Evolutionary conservation across 208 protist genomes (phyloP).

Genomic region (Leishmania mexicana): DNA sequence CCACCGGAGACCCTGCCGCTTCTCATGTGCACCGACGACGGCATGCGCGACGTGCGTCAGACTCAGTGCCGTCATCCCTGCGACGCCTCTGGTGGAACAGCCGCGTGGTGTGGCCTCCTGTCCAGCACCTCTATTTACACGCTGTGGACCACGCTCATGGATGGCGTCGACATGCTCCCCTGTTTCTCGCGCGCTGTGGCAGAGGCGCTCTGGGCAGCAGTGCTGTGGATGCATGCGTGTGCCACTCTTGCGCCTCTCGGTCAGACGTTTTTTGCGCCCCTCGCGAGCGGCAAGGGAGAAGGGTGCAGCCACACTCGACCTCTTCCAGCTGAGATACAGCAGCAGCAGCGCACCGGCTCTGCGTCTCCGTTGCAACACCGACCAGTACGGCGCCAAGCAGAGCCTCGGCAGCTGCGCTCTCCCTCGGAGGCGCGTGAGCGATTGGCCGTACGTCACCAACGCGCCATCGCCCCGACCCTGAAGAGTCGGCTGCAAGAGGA

Average conservation of each 20-base stretch:
- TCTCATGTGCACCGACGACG: conserved; percentile 1
- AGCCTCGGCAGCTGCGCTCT: neutral
- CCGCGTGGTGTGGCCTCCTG: conserved; percentile 8
- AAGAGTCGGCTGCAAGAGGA: neutral
- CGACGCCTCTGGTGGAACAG: neutral
- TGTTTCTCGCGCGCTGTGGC: conserved; percentile 6
- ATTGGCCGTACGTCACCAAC: neutral
- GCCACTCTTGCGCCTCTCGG: neutral
- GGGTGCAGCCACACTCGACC: neutral
- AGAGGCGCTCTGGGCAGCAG: conserved; percentile 27
- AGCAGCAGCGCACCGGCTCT: neutral
- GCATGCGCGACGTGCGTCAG: neutral
- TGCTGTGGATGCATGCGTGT: conserved; percentile 25
- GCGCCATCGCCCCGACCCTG: neutral
- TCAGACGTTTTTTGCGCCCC: neutral
- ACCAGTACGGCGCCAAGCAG: neutral
- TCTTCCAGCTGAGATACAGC: neutral
- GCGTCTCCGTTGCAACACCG: neutral
- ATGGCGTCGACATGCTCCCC: conserved; percentile 7
- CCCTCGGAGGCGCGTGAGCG: neutral
- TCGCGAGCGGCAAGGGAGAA: neutral
- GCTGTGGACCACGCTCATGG: conserved; percentile 18
- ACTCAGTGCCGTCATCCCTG: neutral
- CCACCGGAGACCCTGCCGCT: conserved; percentile 15
- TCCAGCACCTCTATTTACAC: conserved; percentile 13